Base-by-base conservation (phyloP, 2,329 filamentous ascomycete species). In the Alternaria sp. region DNA sequence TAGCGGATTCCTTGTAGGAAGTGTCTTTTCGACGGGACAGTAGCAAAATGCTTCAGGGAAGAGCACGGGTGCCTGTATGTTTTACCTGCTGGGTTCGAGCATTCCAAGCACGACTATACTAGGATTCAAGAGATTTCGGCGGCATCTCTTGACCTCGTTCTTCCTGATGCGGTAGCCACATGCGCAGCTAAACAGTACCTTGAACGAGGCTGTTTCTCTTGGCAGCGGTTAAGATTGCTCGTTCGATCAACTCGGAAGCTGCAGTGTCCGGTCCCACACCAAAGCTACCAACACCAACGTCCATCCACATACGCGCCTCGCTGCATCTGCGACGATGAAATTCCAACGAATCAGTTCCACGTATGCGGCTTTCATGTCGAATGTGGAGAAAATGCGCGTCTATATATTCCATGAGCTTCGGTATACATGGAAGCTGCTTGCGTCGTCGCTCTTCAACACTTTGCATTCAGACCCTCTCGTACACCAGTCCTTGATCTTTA, bases 161-260 rank as follows among this genome's bases (percentile, higher is more conserved):
- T 40, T 52, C 49, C 13, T 25, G 6, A 40, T 17, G 32, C 49
- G 30, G 49, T 2, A 52, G 49, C 19, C 2, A 25, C 3, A 36
- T n/a, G 30, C 49, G 49, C 30, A 36, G 13, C 30, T 5, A 4
- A 30, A 40, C 23, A 52, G 28, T 40, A 40, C 19, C 28, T n/a
- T 40, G 30, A 30, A 25, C 43, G 10, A 36, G 32, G n/a, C 19
- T 8, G 49, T 21, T 25, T 11, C 46, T 59, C 57, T 59, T 54
- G 40, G 57, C 57, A 25, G 57, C 12, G 59, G 45, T 45, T 50
- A 61, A 32, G 11, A 30, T 15, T 49, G n/a, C 59, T 47, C 26
- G 30, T 61, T 43, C 28, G 46, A 21, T 17, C 23, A 30, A 57
- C 23, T 15, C n/a, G 32, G 54, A 19, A 28, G n/a, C 36, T 13